These are phyloP conservation scores for Zizania latifolia DNA, from an alignment of 176 grass and related monocot genomes.

Conservation along the genomic window DNA sequence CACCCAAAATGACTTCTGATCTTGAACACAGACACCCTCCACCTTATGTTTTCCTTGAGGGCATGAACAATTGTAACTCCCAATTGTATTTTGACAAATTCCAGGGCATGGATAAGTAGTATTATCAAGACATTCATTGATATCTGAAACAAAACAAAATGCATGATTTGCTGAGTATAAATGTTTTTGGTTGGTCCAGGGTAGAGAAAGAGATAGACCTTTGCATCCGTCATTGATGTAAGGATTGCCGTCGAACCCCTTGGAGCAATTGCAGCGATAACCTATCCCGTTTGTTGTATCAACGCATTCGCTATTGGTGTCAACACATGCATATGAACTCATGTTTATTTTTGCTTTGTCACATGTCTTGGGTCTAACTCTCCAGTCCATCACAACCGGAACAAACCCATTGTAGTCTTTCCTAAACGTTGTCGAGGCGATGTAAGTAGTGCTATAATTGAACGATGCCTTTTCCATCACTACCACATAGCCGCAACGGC, in stretches of 20 bases:
- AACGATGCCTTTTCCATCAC: slow-evolving; percentile 4
- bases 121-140: neutral
- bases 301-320: neutral
- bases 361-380: neutral
- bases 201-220: neutral
- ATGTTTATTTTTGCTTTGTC: neutral
- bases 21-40: neutral
- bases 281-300: neutral
- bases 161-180: neutral
- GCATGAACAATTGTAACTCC: neutral
- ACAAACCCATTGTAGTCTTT: neutral
- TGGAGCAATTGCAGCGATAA: slow-evolving; percentile 3
- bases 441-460: neutral
- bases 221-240: slow-evolving; percentile 21
- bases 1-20: neutral
- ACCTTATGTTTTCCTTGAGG: neutral
- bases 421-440: neutral
- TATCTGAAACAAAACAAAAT: neutral
- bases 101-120: neutral
- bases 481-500: neutral
- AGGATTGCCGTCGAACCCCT: slow-evolving; percentile 22
- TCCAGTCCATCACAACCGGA: slow-evolving; percentile 31
- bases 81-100: neutral
- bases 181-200: neutral
- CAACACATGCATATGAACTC: slow-evolving; percentile 16